phyloP scores from a whole-genome alignment of 73 alveolate species.

The Paramecium biaurelia region DNA sequence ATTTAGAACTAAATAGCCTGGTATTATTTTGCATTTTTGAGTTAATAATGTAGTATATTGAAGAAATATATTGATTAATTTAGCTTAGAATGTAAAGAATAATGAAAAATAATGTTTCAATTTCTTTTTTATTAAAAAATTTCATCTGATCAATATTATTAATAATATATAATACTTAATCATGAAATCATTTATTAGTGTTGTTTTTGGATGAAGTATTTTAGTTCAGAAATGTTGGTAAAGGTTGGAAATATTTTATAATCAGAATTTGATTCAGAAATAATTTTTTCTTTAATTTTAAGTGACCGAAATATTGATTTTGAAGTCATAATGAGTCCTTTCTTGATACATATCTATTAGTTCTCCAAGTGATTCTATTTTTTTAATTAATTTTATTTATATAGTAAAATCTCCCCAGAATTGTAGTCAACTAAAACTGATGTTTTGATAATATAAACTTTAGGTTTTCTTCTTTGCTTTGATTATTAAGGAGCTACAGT shows the following conservation, averaged over 20 bases:
- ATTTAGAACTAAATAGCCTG: background rate
- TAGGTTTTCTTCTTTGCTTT: background rate
- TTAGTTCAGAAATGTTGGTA: background rate
- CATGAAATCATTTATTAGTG: background rate
- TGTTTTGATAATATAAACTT: background rate
- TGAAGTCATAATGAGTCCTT: background rate
- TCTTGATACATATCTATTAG: background rate
- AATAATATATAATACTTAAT: background rate
- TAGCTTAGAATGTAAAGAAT: background rate
- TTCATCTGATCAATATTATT: background rate
- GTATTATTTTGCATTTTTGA: background rate
- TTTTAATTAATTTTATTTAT: background rate
- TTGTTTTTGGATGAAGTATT: background rate
- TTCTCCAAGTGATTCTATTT: background rate
- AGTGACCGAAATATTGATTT: background rate
- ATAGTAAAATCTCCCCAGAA: conserved; percentile 30
- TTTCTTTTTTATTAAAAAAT: background rate
- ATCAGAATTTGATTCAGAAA: background rate
- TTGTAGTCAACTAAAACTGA: background rate
- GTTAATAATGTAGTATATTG: background rate
- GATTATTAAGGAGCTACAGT: background rate
- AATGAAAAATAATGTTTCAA: background rate
- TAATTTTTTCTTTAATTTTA: background rate
- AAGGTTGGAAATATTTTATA: background rate
- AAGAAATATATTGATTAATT: background rate